These are phyloP conservation scores for Fusarium compactum DNA, from an alignment of 2,329 filamentous ascomycete genomes.

Conservation along the genomic window DNA sequence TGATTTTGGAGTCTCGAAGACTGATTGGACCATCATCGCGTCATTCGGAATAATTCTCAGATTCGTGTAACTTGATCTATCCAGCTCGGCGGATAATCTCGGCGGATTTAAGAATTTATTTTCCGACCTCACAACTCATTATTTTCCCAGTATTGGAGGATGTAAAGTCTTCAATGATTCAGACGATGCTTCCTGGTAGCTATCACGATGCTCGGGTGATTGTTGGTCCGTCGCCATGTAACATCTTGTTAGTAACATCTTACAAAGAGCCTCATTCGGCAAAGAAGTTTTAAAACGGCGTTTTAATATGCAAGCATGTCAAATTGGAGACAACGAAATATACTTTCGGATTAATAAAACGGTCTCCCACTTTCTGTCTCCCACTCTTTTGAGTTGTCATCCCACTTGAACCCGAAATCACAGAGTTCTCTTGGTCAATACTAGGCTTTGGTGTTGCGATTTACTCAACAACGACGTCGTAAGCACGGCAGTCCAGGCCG, in stretches of 20 bases:
- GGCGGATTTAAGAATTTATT: background rate
- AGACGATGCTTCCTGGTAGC: background rate
- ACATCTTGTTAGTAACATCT: background rate
- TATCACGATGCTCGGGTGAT: background rate
- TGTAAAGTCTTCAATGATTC: background rate
- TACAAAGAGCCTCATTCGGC: background rate
- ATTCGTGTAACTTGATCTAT: background rate
- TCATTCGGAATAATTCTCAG: background rate
- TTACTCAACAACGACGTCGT: background rate
- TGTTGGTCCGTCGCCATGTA: background rate
- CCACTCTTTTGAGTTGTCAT: background rate
- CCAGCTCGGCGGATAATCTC: background rate
- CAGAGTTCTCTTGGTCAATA: background rate
- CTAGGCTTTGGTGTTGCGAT: background rate
- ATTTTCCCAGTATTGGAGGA: background rate
- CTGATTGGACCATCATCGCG: background rate
- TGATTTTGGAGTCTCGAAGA: accelerated
- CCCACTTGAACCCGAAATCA: background rate
- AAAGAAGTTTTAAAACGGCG: background rate
- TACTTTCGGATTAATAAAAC: background rate
- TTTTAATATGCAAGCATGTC: background rate
- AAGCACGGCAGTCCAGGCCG: no score
- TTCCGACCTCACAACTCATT: background rate
- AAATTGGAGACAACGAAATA: background rate
- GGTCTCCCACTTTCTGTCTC: background rate